Conservation (phyloP, 129 eudicot genomes). For the Heracleum sosnowskyi region DNA sequence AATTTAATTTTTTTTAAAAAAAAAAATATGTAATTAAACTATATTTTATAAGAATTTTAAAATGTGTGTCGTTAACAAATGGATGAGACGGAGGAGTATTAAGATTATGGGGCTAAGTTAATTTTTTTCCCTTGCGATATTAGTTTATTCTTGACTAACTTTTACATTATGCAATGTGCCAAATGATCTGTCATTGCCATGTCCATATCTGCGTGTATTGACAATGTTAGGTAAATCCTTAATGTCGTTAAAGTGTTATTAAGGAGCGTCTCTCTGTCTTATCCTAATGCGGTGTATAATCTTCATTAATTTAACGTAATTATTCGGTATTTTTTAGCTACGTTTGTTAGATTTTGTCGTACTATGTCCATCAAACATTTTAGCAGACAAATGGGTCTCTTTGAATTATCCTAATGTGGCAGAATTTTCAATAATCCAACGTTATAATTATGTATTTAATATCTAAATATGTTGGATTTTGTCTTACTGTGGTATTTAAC, state of each 20-base stretch:
- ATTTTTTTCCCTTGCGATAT: background rate
- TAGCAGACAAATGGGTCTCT: constrained; percentile 61
- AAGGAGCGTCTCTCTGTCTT: constrained; percentile 1
- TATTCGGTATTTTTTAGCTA: background rate
- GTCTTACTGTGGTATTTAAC: background rate
- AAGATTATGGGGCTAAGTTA: background rate
- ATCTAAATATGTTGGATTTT: background rate
- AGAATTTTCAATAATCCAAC: background rate
- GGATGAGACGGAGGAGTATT: too few relatives aligned
- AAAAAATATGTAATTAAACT: too few relatives aligned
- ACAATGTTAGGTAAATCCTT: background rate
- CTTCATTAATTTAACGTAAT: background rate
- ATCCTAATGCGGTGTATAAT: background rate
- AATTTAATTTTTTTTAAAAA: too few relatives aligned
- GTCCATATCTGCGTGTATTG: background rate
- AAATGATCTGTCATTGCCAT: background rate
- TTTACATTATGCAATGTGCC: background rate
- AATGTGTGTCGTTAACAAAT: too few relatives aligned
- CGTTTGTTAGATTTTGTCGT: background rate
- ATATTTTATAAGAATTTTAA: too few relatives aligned
- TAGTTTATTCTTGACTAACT: background rate
- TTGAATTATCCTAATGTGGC: background rate
- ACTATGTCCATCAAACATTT: background rate
- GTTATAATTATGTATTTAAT: background rate
- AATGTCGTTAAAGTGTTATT: background rate